Conservation (phyloP, 352 stramenopile species). For the Phytophthora fragariaefolia region DNA sequence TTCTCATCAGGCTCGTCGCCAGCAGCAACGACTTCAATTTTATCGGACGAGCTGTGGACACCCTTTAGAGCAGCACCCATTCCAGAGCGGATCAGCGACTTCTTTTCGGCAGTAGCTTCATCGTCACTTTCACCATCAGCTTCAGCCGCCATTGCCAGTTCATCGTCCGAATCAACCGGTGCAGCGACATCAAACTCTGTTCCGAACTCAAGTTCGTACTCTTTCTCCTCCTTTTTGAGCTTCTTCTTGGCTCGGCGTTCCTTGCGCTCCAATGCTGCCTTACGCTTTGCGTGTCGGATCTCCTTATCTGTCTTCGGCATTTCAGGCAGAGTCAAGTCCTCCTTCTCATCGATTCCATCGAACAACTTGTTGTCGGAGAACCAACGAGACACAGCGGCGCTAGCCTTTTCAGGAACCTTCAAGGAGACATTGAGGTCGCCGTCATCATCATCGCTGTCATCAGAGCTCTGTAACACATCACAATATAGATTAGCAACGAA, state of each 20-base stretch:
- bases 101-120: conserved; percentile 67
- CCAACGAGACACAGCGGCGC: conserved; percentile 78
- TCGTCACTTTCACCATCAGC: conserved; percentile 62
- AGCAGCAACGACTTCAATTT: conserved; percentile 60
- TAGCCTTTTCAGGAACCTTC: conserved; percentile 84
- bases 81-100: conserved; percentile 84
- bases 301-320: conserved; percentile 99
- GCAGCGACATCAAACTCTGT: conserved; percentile 73
- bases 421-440: conserved; percentile 74
- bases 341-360: conserved; percentile 71
- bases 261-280: conserved; percentile 93
- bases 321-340: conserved; percentile 49
- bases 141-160: conserved; percentile 40
- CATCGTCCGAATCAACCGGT: conserved; percentile 51
- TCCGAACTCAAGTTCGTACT: conserved; percentile 84
- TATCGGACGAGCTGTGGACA: conserved; percentile 27
- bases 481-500: neutral
- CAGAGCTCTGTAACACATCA: conserved; percentile 70
- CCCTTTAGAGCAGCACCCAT: conserved; percentile 74
- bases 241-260: conserved; percentile 87
- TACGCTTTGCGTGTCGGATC: conserved; percentile 96
- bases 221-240: conserved; percentile 83
- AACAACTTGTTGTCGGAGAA: conserved; percentile 89
- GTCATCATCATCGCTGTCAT: conserved; percentile 70
- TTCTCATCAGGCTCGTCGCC: conserved; percentile 57